Evolutionary conservation across 257 asterid genomes (phyloP).

Genomic region (Solanum corneliomulleri): DNA sequence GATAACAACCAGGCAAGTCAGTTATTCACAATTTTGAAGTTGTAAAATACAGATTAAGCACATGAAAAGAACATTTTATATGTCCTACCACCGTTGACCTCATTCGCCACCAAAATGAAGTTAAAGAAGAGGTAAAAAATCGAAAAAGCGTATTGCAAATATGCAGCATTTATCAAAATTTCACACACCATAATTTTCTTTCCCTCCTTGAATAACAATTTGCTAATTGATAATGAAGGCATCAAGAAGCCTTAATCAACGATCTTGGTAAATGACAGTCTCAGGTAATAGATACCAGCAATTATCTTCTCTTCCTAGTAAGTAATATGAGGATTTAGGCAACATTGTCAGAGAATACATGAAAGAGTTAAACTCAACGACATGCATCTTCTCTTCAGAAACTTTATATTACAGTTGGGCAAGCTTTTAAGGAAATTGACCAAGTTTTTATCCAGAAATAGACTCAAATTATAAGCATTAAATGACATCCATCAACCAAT

Average conservation of each 20-base stretch:
- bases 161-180: background rate
- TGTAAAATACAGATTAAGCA: background rate
- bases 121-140: background rate
- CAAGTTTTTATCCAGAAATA: background rate
- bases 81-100: background rate
- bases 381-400: background rate
- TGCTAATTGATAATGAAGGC: background rate
- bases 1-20: constrained; percentile 27
- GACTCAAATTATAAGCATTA: background rate
- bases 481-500: background rate
- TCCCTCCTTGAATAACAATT: background rate
- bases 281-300: background rate
- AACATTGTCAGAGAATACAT: background rate
- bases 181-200: background rate
- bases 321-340: background rate
- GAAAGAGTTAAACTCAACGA: background rate
- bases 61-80: background rate
- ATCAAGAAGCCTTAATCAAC: background rate
- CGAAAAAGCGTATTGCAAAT: background rate
- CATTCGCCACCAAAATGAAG: background rate
- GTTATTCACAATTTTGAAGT: background rate
- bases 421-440: background rate
- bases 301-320: background rate
- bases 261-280: background rate
- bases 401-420: background rate